Evolutionary conservation across 768 basidiomycete genomes (phyloP), one percentile per base, ranked within the genome.

Genomic region (Polyporus arcularius): DNA sequence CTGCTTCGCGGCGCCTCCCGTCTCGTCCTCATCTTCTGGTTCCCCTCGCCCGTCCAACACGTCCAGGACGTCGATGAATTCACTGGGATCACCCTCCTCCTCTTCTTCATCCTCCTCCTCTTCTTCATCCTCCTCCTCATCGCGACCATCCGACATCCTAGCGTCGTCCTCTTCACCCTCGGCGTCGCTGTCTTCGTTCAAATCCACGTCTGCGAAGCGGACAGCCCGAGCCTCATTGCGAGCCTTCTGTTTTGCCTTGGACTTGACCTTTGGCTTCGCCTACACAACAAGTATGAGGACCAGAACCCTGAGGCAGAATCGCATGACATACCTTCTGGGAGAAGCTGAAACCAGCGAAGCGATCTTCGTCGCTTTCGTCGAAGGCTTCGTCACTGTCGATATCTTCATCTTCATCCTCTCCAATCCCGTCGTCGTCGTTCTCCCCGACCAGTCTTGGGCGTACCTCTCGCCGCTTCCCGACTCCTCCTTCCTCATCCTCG

Each of bases 331-430:
- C 73, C 58, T 68, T 71, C 6, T 83, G 80, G 42, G 71, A 65
- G 61, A 82, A 80, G 14, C 62, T 66, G 63, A 88, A 88, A 3
- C 85, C 87, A 10, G 85, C 86, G 73, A 87, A 93, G 3, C 80
- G 77, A n/a, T 94, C 92, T 58, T 87, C 87, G 38, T 92, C 92
- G 57, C 83, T 86, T 70, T 91, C 89, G 62, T 92, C 90, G 61
- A 92, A 91, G 1, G 91, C 93, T 62, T 80, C 87, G 67, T 95
- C 94, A 63, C 87, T 89, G 61, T 92, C 90, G 47, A 94, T 83
- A 61, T 94, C 92, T 68, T 94, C 92, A 68, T 95, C 93, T 63
- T 95, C 76, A 48, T 68, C 70, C 62, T 73, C 65, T 40, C 67
- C 85, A 64, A 92, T 80, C 62, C 68, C 73, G 59, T 94, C 90